Evolutionary conservation across 2,329 filamentous ascomycete species (phyloP).

Genomic region (Fusarium algeriense): DNA sequence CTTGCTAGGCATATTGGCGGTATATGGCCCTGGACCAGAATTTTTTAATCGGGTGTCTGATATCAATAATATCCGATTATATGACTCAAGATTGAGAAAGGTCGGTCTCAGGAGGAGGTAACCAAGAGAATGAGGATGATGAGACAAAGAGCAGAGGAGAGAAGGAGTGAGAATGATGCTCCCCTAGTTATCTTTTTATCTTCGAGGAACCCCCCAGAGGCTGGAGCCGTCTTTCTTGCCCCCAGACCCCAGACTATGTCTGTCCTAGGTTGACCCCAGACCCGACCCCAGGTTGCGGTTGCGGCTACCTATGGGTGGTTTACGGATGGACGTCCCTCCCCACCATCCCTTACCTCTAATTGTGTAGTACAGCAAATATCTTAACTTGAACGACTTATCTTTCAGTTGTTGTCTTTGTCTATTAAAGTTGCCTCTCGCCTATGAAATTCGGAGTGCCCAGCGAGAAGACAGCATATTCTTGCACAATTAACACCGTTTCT

Average conservation of each 20-base stretch:
- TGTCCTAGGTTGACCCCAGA: constrained; percentile 22
- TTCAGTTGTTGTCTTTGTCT: neutral
- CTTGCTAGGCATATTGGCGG: constrained; percentile 52
- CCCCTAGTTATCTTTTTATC: constrained; percentile 39
- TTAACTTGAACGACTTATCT: neutral
- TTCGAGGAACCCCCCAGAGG: constrained; percentile 19
- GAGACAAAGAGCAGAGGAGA: constrained; percentile 11
- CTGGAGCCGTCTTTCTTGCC: constrained; percentile 27
- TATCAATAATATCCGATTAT: neutral
- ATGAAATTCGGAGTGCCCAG: neutral
- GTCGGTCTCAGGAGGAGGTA: neutral
- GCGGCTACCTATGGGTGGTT: constrained; percentile 14
- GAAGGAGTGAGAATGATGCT: constrained; percentile 15
- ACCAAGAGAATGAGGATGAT: constrained; percentile 9
- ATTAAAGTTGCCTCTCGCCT: neutral
- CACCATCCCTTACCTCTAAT: constrained; percentile 15
- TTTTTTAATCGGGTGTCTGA: neutral
- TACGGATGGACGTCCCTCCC: constrained; percentile 11
- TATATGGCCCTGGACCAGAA: constrained; percentile 15
- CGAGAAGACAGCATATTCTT: neutral
- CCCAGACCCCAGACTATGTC: constrained; percentile 28
- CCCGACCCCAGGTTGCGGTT: constrained; percentile 29
- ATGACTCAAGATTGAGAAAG: neutral
- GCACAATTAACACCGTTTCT: constrained; percentile 2
- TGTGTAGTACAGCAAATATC: neutral